phyloP scores from a whole-genome alignment of 306 rosid species.

The Sindora glabra region DNA sequence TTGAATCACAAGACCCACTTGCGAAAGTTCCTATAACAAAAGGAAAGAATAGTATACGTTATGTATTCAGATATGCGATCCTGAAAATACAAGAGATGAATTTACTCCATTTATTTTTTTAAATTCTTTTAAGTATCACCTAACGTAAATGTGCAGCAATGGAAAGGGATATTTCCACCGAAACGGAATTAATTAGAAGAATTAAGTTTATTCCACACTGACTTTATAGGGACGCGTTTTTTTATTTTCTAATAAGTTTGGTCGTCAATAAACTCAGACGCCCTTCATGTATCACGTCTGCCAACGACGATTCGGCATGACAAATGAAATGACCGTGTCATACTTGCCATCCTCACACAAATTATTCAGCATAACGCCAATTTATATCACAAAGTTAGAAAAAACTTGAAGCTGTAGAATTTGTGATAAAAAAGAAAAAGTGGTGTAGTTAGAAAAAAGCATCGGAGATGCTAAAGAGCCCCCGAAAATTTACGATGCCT shows the following conservation, averaged over 20 bases:
- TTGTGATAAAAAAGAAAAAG: not conserved
- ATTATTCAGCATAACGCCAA: not conserved
- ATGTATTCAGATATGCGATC: no score
- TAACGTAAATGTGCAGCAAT: no score
- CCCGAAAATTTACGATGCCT: constrained; percentile 12
- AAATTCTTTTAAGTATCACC: no score
- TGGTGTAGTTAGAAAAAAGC: not conserved
- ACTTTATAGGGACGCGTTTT: not conserved
- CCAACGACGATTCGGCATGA: not conserved
- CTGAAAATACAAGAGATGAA: no score
- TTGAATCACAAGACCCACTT: no score
- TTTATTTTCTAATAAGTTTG: not conserved
- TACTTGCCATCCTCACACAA: not conserved
- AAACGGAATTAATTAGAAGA: no score
- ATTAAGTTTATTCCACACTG: no score
- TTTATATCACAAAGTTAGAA: not conserved
- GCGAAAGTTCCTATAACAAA: no score
- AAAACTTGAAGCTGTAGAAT: not conserved
- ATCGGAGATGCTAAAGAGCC: constrained; percentile 20
- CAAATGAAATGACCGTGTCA: not conserved
- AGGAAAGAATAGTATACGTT: no score
- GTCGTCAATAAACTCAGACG: not conserved
- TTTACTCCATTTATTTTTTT: no score
- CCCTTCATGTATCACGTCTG: no score
- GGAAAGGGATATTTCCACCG: no score